Evolutionary conservation across 2,329 filamentous ascomycete species (phyloP), one percentile per base, ranked within the genome.

Genomic region (Passalora sequoiae): DNA sequence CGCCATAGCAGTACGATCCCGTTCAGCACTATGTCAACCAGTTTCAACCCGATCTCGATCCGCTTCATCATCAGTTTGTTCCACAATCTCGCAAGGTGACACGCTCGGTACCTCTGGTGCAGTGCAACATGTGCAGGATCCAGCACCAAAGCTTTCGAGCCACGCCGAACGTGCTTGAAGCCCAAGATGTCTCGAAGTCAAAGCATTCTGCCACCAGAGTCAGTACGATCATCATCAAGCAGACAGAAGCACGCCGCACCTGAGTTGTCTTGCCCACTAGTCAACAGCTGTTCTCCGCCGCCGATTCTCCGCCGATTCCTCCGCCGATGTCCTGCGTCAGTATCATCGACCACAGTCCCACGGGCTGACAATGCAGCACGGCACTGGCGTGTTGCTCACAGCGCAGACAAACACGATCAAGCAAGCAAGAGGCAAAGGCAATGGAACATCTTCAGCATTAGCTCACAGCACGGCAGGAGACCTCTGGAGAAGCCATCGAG

Each of bases 121-220:
- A 36, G 33, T 8, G 17, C 19, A 36, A 36, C 33, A 36, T 36
- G 33, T 24, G 33, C 33, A 13, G 33, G 24, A n/a, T 36, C 19
- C 33, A 36, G 19, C 33, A 20, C 33, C 33, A 36, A 36, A 36
- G 33, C 20, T 8, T 20, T 24, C 33, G 8, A 10, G 12, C 19
- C 8, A 15, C 13, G 19, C 19, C 20, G 20, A 33, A 12, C n/a
- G 9, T 20, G 17, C 15, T 16, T 20, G 33, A 13, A 21, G 20
- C 20, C 20, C 33, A 3, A 24, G 5, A 8, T 17, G n/a, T n/a
- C n/a, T n/a, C n/a, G n/a, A n/a, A n/a, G n/a, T n/a, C n/a, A n/a
- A n/a, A n/a, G n/a, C n/a, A 12, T 24, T 2, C 12, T 10, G 17
- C 24, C n/a, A n/a, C 8, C 9, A 22, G 9, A 22, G 10, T n/a